Conservation (phyloP, 805 yeast species). For the Suhomyces faveliae region DNA sequence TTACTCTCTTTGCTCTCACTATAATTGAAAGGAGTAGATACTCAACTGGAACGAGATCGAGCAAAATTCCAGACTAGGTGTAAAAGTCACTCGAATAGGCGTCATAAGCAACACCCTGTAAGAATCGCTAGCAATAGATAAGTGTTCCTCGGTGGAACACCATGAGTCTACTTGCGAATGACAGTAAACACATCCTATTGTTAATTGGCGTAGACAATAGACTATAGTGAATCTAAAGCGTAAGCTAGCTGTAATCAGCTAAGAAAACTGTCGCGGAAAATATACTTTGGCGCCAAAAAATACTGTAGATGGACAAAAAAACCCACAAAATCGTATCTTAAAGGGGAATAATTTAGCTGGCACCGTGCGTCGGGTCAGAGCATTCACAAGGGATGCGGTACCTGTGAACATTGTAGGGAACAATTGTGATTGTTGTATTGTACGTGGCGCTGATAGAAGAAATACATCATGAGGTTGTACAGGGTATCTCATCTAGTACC, state of each 20-base stretch:
- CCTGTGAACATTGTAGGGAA: not conserved
- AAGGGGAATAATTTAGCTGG: not conserved
- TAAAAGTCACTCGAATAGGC: not conserved
- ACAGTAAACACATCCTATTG: not conserved
- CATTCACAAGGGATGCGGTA: not conserved
- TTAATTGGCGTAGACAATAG: not conserved
- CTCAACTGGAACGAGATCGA: not conserved
- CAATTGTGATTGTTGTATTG: not conserved
- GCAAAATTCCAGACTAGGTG: not conserved
- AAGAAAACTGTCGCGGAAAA: not conserved
- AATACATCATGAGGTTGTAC: conserved; percentile 1
- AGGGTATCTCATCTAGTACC: not conserved
- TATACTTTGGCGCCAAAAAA: not conserved
- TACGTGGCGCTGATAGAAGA: not conserved
- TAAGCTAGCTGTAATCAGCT: not conserved
- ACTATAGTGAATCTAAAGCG: not conserved
- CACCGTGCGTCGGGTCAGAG: not conserved
- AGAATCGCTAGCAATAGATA: not conserved
- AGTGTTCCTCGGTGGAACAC: not conserved
- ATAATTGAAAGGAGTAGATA: not conserved
- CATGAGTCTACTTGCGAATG: not conserved
- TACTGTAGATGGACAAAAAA: not conserved
- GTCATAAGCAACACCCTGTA: not conserved
- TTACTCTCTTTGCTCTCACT: no score
- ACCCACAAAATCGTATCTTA: not conserved